These are phyloP conservation scores for Mortierella polycephala DNA, from an alignment of 371 early-diverging fungal genomes.

Conservation along the genomic window DNA sequence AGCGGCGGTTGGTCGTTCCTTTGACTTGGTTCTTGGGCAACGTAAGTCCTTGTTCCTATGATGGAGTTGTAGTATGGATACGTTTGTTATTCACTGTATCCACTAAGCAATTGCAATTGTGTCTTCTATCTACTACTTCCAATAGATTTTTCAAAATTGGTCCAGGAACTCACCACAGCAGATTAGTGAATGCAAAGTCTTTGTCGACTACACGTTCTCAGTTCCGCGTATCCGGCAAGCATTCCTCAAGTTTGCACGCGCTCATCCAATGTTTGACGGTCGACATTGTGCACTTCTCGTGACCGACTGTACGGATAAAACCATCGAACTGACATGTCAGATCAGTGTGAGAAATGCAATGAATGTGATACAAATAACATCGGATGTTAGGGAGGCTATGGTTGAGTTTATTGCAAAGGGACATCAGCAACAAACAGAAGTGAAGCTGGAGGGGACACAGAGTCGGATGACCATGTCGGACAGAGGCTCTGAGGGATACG, in stretches of 20 bases:
- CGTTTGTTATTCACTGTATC: no score
- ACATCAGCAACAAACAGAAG: not conserved
- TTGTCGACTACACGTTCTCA: conserved; percentile 22
- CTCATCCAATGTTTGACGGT: conserved; percentile 39
- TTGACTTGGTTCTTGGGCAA: conserved; percentile 52
- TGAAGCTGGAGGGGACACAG: no score
- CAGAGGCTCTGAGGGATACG: no score
- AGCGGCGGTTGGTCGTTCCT: conserved; percentile 54
- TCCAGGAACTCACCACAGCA: conserved; percentile 45
- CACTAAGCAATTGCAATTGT: no score
- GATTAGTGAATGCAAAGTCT: conserved; percentile 41
- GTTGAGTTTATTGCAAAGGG: conserved; percentile 36
- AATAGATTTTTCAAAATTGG: conserved; percentile 54
- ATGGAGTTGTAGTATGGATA: not conserved
- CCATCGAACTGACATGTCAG: conserved; percentile 43
- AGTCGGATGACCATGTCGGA: no score
- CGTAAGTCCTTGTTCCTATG: conserved; percentile 15
- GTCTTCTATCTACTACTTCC: not conserved
- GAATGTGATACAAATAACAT: conserved; percentile 42
- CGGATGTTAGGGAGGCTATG: conserved; percentile 50
- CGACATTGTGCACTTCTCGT: conserved; percentile 41
- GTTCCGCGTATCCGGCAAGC: conserved; percentile 40
- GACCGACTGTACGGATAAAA: conserved; percentile 16
- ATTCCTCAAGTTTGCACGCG: conserved; percentile 41
- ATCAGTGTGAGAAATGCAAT: conserved; percentile 40